A percentile compares a stretch with the other conserved stretches of the same genome.
phyloP scores from a whole-genome alignment of 1,284 basidiomycete genomes.

The Fomitiporia mediterranea region DNA sequence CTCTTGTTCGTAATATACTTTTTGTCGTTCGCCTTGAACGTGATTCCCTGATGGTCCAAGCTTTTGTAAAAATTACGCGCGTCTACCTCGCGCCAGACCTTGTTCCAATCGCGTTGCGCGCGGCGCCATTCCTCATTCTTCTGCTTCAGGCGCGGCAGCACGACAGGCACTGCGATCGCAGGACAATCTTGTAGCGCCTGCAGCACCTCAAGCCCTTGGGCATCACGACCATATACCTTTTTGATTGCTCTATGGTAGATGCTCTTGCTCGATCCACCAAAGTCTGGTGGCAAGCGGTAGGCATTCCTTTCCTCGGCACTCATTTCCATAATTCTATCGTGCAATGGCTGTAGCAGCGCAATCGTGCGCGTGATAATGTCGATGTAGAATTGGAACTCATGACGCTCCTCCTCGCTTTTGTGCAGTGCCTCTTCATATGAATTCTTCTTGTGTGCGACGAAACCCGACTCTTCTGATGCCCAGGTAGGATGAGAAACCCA shows the following conservation, averaged over 20 bases:
- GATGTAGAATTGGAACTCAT: slow-evolving; percentile 97
- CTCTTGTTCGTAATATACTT: slow-evolving; percentile 90
- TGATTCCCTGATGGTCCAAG: slow-evolving; percentile 93
- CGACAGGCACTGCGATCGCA: slow-evolving; percentile 86
- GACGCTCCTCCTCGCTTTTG: slow-evolving; percentile 96
- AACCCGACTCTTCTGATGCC: slow-evolving; percentile 94
- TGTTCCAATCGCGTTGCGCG: slow-evolving; percentile 93
- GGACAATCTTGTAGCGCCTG: slow-evolving; percentile 93
- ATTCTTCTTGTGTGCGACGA: slow-evolving; percentile 96
- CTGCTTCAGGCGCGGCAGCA: slow-evolving; percentile 85
- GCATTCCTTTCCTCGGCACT: slow-evolving; percentile 78
- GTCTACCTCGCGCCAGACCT: slow-evolving; percentile 96
- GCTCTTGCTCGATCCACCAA: slow-evolving; percentile 84
- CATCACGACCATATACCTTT: slow-evolving; percentile 88
- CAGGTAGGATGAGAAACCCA: slow-evolving; percentile 98
- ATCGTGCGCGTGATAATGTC: slow-evolving; percentile 92
- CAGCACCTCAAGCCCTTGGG: slow-evolving; percentile 78
- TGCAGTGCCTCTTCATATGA: slow-evolving; percentile 94
- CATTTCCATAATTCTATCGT: slow-evolving; percentile 87
- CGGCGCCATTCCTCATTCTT: slow-evolving; percentile 98
- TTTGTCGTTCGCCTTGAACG: slow-evolving; percentile 95
- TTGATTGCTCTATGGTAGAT: slow-evolving; percentile 94
- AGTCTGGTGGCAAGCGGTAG: slow-evolving; percentile 84
- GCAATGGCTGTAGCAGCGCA: slow-evolving; percentile 87
- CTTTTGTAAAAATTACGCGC: slow-evolving; percentile 97